Evolutionary conservation across 805 yeast species (phyloP), one percentile per base, ranked within the genome.

Genomic region (Metschnikowia peoriensis): DNA sequence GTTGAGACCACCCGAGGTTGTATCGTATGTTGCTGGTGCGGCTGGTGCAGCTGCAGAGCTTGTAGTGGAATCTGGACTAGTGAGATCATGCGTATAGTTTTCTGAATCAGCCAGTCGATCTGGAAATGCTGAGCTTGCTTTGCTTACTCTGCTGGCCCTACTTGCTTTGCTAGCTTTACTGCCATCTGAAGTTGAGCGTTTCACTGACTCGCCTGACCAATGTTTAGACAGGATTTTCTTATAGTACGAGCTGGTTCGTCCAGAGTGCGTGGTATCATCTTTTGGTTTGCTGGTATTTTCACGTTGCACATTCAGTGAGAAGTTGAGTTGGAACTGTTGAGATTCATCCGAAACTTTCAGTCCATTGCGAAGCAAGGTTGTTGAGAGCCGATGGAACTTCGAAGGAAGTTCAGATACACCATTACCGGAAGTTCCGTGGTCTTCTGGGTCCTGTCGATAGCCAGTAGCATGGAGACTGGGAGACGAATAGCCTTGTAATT

Each of bases 341-440:
- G 78, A 74, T 51, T 73, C 78, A n/a, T 68, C 68, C 5, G 79
- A 69, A 0, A 74, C 66, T 11, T 49, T 49, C 48, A 53, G 53
- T 35, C 61, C 59, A 2, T 68, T 58, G 14, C 67, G 67, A 49
- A 69, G 73, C 28, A 75, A 57, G 1, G 78, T 72, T 45, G 65
- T 53, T 0, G 76, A 70, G 16, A 75, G 63, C 16, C 79, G 44
- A 46, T 70, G 69, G 52, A 75, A 75, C 52, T 72, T 72, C 6
- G 56, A 53, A 41, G 70, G 66, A 28, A 75, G 61, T 38, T 66
- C 68, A 47, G 66, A 69, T 44, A 65, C 68, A 11, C 39, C 47
- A n/a, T 42, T 29, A 12, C 34, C 45, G 15, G 34, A 12, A 32
- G 44, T 17, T 27, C 48, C 55, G 10, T 41, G 16, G 22, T 22